Conservation (phyloP, 2,329 filamentous ascomycete genomes). For the Lasiodiplodia sp. region DNA sequence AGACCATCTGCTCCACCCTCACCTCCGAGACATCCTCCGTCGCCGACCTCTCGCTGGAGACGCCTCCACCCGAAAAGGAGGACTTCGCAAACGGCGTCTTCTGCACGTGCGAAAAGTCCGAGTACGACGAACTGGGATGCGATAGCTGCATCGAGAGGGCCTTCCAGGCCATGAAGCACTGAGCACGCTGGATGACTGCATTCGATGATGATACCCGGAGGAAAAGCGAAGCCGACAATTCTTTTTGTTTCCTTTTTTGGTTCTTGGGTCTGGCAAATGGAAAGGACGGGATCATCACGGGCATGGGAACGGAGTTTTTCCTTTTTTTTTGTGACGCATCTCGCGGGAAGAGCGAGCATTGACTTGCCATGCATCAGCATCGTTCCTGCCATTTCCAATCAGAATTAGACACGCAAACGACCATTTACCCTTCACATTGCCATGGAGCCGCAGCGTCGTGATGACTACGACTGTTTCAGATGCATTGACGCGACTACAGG, state of each 20-base stretch:
- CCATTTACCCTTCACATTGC: background rate
- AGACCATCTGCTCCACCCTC: slow-evolving; percentile 6
- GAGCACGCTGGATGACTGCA: background rate
- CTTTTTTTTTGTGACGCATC: background rate
- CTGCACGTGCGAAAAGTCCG: slow-evolving; percentile 29
- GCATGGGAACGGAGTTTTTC: background rate
- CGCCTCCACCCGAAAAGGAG: background rate
- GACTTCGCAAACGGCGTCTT: slow-evolving; percentile 27
- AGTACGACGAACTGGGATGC: slow-evolving; percentile 29
- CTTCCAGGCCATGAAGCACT: slow-evolving; percentile 28
- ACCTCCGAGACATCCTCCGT: slow-evolving; percentile 18
- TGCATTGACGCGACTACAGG: background rate
- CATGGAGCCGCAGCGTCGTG: background rate
- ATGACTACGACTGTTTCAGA: background rate
- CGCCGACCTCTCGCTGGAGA: slow-evolving; percentile 8
- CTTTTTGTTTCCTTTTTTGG: background rate
- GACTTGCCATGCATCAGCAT: background rate
- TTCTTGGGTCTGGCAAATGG: background rate
- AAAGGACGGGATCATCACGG: background rate
- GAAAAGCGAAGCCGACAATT: background rate
- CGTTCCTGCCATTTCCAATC: background rate
- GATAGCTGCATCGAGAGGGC: slow-evolving; percentile 23
- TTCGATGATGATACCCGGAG: slow-evolving; percentile 5
- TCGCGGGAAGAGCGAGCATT: background rate
- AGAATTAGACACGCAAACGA: background rate